Percentiles rank a stretch among this genome's conserved stretches.
These are phyloP conservation scores for Aspergillus ibericus DNA, from an alignment of 2,329 filamentous ascomycete species.

Conservation along the genomic window DNA sequence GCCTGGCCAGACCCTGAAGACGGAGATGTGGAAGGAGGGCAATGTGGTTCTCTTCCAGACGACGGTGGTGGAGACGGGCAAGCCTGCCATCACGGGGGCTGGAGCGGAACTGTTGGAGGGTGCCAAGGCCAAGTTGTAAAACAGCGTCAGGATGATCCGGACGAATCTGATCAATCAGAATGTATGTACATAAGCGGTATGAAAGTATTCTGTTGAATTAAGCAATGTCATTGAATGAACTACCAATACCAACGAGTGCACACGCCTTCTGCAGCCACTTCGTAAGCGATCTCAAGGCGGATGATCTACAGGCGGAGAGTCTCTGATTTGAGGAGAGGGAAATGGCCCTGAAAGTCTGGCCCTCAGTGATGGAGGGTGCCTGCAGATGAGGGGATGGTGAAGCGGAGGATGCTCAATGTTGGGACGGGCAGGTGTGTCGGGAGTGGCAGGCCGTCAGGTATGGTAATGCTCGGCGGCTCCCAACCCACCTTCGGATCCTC, in stretches of 20 bases:
- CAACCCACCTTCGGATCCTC: neutral
- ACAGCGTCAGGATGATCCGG: neutral
- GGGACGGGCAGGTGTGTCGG: no score
- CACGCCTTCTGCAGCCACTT: neutral
- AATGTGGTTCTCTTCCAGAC: slow-evolving; percentile 79
- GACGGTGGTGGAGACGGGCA: slow-evolving; percentile 89
- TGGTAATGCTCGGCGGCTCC: no score
- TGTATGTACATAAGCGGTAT: slow-evolving; percentile 21
- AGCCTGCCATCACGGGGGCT: slow-evolving; percentile 78
- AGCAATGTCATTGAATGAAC: neutral
- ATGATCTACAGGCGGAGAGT: no score
- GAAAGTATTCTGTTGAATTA: neutral
- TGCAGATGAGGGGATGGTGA: no score
- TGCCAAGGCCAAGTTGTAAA: slow-evolving; percentile 54
- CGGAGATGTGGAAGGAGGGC: slow-evolving; percentile 92
- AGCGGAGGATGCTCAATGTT: no score
- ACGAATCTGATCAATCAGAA: slow-evolving; percentile 8
- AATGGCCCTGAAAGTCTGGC: no score
- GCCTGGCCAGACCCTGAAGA: slow-evolving; percentile 84
- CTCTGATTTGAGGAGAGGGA: no score
- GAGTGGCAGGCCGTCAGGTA: no score
- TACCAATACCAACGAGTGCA: neutral
- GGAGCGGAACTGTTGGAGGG: slow-evolving; percentile 69
- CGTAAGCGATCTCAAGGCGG: no score
- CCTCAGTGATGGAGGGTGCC: no score